Evolutionary conservation across 148 eudicot genomes (phyloP).

Genomic region (Camellia lanceoleosa): DNA sequence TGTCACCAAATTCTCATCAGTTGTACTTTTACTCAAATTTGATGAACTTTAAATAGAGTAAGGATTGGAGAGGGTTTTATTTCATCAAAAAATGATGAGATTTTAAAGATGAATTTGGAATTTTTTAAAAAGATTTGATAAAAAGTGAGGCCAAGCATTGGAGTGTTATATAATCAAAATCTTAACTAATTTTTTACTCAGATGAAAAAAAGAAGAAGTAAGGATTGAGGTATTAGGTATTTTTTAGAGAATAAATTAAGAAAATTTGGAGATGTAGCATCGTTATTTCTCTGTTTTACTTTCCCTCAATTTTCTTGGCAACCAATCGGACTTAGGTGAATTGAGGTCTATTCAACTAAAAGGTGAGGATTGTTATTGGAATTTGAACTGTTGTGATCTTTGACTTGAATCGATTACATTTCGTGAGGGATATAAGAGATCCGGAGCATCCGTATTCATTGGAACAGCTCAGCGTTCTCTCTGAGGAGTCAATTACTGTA

Average conservation of each 20-base stretch:
- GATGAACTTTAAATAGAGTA: too few relatives aligned
- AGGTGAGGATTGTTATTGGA: neutral
- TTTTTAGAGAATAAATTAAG: neutral
- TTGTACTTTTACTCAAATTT: too few relatives aligned
- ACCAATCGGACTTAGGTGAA: neutral
- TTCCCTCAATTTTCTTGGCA: neutral
- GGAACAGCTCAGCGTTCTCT: constrained; percentile 90
- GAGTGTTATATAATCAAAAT: too few relatives aligned
- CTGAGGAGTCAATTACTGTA: constrained; percentile 73
- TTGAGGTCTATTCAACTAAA: neutral
- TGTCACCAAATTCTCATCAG: too few relatives aligned
- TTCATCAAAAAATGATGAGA: too few relatives aligned
- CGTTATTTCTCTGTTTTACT: neutral
- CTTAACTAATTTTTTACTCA: too few relatives aligned
- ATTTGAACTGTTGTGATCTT: constrained; percentile 31
- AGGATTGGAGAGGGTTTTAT: too few relatives aligned
- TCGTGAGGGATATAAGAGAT: constrained; percentile 83
- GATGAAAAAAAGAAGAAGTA: too few relatives aligned
- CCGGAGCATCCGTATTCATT: constrained; percentile 91
- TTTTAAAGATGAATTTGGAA: too few relatives aligned
- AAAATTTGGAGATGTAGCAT: neutral
- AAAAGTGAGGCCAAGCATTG: too few relatives aligned
- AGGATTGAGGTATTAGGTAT: too few relatives aligned
- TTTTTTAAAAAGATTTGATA: too few relatives aligned
- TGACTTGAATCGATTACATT: constrained; percentile 55